Evolutionary conservation across 2,329 filamentous ascomycete species (phyloP).

Genomic region (Trichophyton simii): DNA sequence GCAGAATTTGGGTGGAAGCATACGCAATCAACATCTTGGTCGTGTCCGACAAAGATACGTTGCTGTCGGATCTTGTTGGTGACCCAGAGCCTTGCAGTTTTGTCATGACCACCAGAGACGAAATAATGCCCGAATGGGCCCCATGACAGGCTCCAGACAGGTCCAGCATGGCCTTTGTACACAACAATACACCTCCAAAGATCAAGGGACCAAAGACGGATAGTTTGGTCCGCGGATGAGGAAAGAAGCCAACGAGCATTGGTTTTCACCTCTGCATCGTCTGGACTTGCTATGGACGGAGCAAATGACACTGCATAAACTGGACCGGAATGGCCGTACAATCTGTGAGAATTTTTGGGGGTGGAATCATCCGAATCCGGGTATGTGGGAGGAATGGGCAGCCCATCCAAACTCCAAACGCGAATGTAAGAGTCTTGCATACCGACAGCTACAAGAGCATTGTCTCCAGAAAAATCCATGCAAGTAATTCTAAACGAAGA

Average conservation of each 20-base stretch:
- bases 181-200: slow-evolving; percentile 85
- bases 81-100: slow-evolving; percentile 79
- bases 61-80: slow-evolving; percentile 85
- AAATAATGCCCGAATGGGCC: slow-evolving; percentile 95
- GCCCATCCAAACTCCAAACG: slow-evolving; percentile 82
- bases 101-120: slow-evolving; percentile 73
- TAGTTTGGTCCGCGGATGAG: slow-evolving; percentile 70
- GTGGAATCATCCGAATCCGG: slow-evolving; percentile 43
- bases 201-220: slow-evolving; percentile 87
- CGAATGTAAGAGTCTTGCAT: slow-evolving; percentile 92
- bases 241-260: slow-evolving; percentile 70
- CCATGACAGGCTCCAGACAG: slow-evolving; percentile 80
- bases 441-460: slow-evolving; percentile 72
- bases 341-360: slow-evolving; percentile 57
- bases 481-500: slow-evolving; percentile 60
- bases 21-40: slow-evolving; percentile 82
- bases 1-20: slow-evolving; percentile 89
- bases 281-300: slow-evolving; percentile 46
- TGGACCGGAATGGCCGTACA: slow-evolving; percentile 79
- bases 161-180: slow-evolving; percentile 85
- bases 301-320: slow-evolving; percentile 87
- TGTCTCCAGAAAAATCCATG: slow-evolving; percentile 89
- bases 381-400: slow-evolving; percentile 58
- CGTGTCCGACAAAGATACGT: slow-evolving; percentile 80
- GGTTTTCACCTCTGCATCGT: slow-evolving; percentile 42